Base-by-base conservation (phyloP, 768 basidiomycete genomes). In the Russula virescens region DNA sequence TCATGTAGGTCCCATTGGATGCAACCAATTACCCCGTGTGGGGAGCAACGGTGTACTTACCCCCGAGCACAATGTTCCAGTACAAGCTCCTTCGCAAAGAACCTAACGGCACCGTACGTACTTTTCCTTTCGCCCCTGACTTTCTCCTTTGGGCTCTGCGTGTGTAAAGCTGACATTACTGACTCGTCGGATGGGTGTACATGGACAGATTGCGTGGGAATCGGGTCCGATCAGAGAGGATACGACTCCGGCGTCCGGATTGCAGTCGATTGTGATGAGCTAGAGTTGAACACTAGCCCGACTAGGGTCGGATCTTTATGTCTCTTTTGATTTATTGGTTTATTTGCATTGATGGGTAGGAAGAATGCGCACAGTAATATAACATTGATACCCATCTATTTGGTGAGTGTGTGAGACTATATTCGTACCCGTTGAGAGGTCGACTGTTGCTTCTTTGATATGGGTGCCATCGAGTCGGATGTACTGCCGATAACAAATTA, bases 51-150 rank as follows among this genome's bases (percentile, higher is more conserved):
- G 73, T 84, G 6, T 71, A 72, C n/a, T 66, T 87, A 0, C 83
- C 84, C 2, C 73, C 79, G 0, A 76, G 73, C 58, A 81, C 81
- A 0, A 65, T 67, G 3, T 84, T 87, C 70, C 63, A 81, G 63
- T 87, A 81, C 72, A 87, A 86, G 71, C 85, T 83, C 60, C 83
- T 87, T 66, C 73, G 82, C 28, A 85, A 82, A 69, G 79, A 80
- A 57, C 72, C 76, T 3, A 73, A 80, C 63, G 82, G 81, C n/a
- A 75, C 70, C 52, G 81, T 83, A 62, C 68, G 81, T 31, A 31
- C n/a, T 23, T 48, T 26, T 34, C 42, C 26, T 35, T 48, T 58
- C 18, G 18, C 4, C 13, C 3, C 13, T 43, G 3, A 19, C 38
- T 11, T 14, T 38, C 38, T 11, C 10, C 2, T 38, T 11, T 38